Evolutionary conservation across 2,329 filamentous ascomycete species (phyloP), one percentile per base, ranked within the genome.

Genomic region (Scedosporium dehoogii): DNA sequence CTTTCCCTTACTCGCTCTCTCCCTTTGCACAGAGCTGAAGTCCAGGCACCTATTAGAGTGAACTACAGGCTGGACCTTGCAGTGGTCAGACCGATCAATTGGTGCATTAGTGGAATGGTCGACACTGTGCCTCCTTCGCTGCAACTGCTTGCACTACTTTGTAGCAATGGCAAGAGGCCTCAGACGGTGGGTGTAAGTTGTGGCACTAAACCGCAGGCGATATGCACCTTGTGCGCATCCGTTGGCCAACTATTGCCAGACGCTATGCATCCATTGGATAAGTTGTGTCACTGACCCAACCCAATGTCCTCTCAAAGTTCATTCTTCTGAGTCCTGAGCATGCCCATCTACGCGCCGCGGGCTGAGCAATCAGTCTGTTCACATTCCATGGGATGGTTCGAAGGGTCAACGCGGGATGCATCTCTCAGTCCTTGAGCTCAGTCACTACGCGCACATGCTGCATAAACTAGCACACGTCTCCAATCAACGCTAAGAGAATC

Each of bases 131-230:
- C 18, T n/a, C n/a, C 21, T 23, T 3, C 18, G 51, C 51, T 55
- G 6, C 23, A 23, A 23, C 51, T 38, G 10, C 33, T 38, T 38
- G 10, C 10, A 38, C 33, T 38, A 38, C 33, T 38, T 38, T 10
- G 33, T 38, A 38, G 14, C 1, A 16, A 58, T 27, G 21, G n/a
- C 27, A 58, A 58, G 55, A 58, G 55, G 55, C 55, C 55, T 58
- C 55, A 38, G 12, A 21, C 21, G 55, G 55, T 33, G 27, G 55
- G 33, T 41, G 55, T 16, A 58, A 33, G 33, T 38, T 58, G 25
- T 55, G 51, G 51, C 51, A 55, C 51, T 55, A 60, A 53, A n/a
- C 14, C n/a, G 44, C 59, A 51, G 12, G 12, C 59, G 44, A 60
- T 29, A 33, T 51, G 59, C 59, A 60, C 51, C 51, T 55, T 55